These are phyloP conservation scores for Pichia thaimueangensis DNA, from an alignment of 805 yeast species.

Conservation along the genomic window DNA sequence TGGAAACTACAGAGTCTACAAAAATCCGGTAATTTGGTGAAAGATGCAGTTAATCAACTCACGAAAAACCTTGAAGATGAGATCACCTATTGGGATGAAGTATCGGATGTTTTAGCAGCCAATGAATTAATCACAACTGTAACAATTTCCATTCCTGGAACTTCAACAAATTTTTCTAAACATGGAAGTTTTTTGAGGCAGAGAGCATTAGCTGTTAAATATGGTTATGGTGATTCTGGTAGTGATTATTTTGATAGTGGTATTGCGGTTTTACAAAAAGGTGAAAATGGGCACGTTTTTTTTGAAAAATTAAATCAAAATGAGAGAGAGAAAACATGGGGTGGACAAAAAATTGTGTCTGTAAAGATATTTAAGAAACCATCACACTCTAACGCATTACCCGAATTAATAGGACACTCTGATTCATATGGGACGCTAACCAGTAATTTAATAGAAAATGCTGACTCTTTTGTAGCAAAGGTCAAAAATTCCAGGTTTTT, in stretches of 20 bases:
- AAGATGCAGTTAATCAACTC: constrained; percentile 45
- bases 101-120: constrained; percentile 35
- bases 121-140: constrained; percentile 65
- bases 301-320: constrained; percentile 32
- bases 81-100: constrained; percentile 57
- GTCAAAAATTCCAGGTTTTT: constrained; percentile 64
- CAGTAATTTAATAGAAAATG: constrained; percentile 3
- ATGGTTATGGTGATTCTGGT: constrained; percentile 90
- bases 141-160: not conserved
- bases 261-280: constrained; percentile 58
- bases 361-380: constrained; percentile 41
- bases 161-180: not conserved
- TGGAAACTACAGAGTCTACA: constrained; percentile 77
- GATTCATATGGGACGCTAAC: constrained; percentile 6
- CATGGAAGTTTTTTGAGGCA: not conserved
- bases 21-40: constrained; percentile 46
- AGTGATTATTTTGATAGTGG: constrained; percentile 71
- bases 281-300: constrained; percentile 36
- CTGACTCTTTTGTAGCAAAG: constrained; percentile 38
- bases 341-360: constrained; percentile 42
- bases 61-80: constrained; percentile 54
- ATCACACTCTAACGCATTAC: constrained; percentile 11
- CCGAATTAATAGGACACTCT: constrained; percentile 11
- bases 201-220: constrained; percentile 54
- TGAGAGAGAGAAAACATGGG: constrained; percentile 28